A percentile compares a stretch with the other conserved stretches of the same genome.
These are phyloP conservation scores for Xylaria intraflava DNA, from an alignment of 495 filamentous ascomycete species.

Conservation along the genomic window DNA sequence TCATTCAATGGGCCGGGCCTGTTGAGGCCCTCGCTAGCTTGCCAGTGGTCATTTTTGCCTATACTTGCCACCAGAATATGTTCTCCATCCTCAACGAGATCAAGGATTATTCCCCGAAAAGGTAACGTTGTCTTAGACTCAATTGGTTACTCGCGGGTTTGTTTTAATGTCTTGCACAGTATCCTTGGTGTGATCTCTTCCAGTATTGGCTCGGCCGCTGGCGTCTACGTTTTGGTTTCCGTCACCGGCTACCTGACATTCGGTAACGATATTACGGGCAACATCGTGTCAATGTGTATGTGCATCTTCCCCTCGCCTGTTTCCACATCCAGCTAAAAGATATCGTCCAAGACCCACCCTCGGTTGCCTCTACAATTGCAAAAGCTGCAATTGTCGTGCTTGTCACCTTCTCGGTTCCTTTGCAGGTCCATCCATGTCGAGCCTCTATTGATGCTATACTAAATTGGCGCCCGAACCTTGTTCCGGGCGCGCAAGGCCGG, in stretches of 20 bases:
- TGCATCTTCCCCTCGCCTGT: not conserved
- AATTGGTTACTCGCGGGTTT: not conserved
- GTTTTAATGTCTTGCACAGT: conserved; percentile 38
- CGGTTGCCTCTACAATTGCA: conserved; percentile 79
- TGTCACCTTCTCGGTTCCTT: conserved; percentile 93
- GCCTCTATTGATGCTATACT: conserved; percentile 88
- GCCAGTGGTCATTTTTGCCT: conserved; percentile 94
- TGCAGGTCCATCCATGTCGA: conserved; percentile 91
- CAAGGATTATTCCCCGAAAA: conserved; percentile 63
- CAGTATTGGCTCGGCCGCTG: conserved; percentile 74
- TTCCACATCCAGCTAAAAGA: conserved; percentile 1
- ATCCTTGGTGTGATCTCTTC: conserved; percentile 73
- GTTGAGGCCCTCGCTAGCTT: conserved; percentile 76
- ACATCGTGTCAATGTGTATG: conserved; percentile 89
- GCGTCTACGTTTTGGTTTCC: conserved; percentile 82
- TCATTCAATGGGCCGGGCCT: conserved; percentile 70
- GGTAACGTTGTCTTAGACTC: conserved; percentile 8
- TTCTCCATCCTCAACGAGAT: conserved; percentile 98
- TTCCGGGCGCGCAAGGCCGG: conserved; percentile 23
- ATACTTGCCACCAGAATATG: conserved; percentile 99
- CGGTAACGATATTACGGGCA: conserved; percentile 76
- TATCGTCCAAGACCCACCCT: conserved; percentile 53
- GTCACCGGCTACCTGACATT: conserved; percentile 95
- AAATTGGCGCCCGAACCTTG: conserved; percentile 69
- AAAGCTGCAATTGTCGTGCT: conserved; percentile 93